Evolutionary conservation across 2,329 filamentous ascomycete genomes (phyloP), one percentile per base, ranked within the genome.

Genomic region (Hortaea sp.): DNA sequence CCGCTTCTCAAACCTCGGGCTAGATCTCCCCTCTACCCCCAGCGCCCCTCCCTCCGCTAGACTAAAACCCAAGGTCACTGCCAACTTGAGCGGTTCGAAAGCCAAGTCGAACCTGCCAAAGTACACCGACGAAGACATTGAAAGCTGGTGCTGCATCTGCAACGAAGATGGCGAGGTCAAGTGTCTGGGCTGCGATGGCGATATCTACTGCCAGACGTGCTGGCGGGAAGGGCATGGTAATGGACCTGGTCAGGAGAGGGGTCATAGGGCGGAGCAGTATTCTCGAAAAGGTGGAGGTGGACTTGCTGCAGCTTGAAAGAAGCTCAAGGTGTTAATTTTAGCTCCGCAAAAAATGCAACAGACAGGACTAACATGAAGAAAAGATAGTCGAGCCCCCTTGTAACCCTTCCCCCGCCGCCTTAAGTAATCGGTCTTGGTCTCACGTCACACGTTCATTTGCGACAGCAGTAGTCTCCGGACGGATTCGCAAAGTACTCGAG

Each of bases 121-220:
- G 41, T 69, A 66, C 59, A 78, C 81, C 0, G 82, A 89, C 55
- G 81, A 83, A 31, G 85, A 90, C 56, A 74, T 82, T 50, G 79
- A 82, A 38, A 78, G 75, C 1, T 94, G 86, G 85, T 94, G 88
- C 62, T 77, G 82, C 30, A 88, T 92, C 7, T 94, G 88, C 61
- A 79, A 84, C 41, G 85, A 88, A 48, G 84, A 92, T 58, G 86
- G 83, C 0, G 80, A 79, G 3, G 67, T 92, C 29, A 74, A 74
- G 47, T 94, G 88, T 60, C 60, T 81, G 0, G 85, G 82, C 3
- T 94, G 88, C 57, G 80, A 73, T 44, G 70, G 69, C 1, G 76
- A 89, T 53, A 69, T 87, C 37, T 94, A 90, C 61, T 94, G 88
- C 62, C 71, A 74, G 20, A 70, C 76, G 11, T 94, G 88, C 69